Evolutionary conservation across 495 filamentous ascomycete species (phyloP), one percentile per base, ranked within the genome.

Genomic region (Glonium stellatum): DNA sequence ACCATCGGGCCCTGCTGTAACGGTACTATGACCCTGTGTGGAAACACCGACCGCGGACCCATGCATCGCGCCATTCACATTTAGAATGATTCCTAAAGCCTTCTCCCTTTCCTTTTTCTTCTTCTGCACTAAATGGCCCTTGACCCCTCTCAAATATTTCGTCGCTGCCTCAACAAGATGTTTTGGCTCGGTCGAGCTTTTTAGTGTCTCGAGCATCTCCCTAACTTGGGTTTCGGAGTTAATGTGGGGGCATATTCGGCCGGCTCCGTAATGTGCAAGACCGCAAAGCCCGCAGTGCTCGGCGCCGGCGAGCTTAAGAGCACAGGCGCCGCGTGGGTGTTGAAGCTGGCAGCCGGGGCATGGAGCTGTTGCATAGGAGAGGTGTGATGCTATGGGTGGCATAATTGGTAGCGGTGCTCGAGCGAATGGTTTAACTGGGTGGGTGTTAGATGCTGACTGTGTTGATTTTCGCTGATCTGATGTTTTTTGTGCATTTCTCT

Each of bases 211-310:
- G 8, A 88, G 57, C 84, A 90, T 86, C 4, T 70, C 66, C 22
- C 70, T 65, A 9, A 89, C 73, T 54, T 87, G 84, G 8, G 71
- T 74, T 42, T 81, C 77, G 1, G 77, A 81, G 21, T 74, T 69
- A 19, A 89, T 71, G 61, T 86, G 81, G 2, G 86, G 80, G 62
- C 87, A 91, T 22, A 72, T 73, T 5, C 83, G 78, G 0, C 65
- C 62, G 27, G 67, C 49, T 18, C 84, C 83, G 58, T 73, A 84
- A 62, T 90, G 87, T 4, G 87, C 84, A 23, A 85, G 71, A 10
- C 85, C 84, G 63, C 87, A 90, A 3, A 89, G 76, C 9, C 77
- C 78, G 66, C 87, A 90, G 55, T 75, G 68, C 65, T 90, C 85
- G 10, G 78, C 73, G 0, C 84, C 85, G 19, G 82, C 80, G 5